phyloP scores from a whole-genome alignment of 2,329 filamentous ascomycete species.

The Botrytis porri region DNA sequence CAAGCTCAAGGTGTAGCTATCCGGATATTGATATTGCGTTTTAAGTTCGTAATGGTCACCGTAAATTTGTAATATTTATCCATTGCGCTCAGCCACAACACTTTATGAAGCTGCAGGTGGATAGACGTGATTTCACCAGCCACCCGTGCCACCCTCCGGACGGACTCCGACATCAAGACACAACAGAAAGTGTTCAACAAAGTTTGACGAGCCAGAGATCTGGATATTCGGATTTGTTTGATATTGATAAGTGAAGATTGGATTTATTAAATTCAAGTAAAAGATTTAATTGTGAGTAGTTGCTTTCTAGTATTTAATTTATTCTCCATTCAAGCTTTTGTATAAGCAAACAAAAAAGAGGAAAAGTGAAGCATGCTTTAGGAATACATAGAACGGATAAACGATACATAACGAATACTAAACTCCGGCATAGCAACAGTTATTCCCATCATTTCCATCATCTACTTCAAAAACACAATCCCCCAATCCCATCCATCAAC shows the following conservation, averaged over 20 bases:
- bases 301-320: background rate
- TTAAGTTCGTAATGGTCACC: too few relatives aligned
- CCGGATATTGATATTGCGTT: constrained; percentile 11
- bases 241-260: background rate
- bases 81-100: background rate
- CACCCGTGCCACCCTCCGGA: constrained; percentile 4
- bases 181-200: constrained; percentile 13
- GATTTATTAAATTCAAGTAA: background rate
- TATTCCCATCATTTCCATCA: background rate
- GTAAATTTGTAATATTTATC: background rate
- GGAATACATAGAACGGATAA: background rate
- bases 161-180: constrained; percentile 10
- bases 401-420: background rate
- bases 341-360: background rate
- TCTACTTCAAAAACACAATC: background rate
- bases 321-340: background rate
- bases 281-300: background rate
- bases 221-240: background rate
- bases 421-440: constrained; percentile 7
- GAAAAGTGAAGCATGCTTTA: background rate
- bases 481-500: background rate
- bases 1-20: constrained; percentile 7
- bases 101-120: too few relatives aligned
- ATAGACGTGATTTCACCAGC: background rate
- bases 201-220: constrained; percentile 10